A percentile compares a stretch with the other conserved stretches of the same genome.
These are phyloP conservation scores for Aspergillus ochraceus DNA, from an alignment of 2,329 filamentous ascomycete species.

Conservation along the genomic window DNA sequence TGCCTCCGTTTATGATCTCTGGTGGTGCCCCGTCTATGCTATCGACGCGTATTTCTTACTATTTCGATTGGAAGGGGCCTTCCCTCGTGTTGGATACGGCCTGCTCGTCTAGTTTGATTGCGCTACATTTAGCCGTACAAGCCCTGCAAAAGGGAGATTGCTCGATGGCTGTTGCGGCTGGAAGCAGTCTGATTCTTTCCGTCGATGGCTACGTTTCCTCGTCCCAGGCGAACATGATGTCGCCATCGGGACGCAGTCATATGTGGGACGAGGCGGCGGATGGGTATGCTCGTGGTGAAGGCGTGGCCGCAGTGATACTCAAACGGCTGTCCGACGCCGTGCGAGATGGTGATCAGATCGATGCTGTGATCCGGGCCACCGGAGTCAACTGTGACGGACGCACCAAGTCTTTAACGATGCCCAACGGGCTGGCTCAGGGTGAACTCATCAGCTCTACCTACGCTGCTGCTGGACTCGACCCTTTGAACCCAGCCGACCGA, in stretches of 20 bases:
- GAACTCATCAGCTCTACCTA: slow-evolving; percentile 39
- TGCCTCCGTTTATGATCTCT: background rate
- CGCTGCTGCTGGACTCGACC: slow-evolving; percentile 34
- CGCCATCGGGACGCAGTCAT: background rate
- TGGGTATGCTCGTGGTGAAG: slow-evolving; percentile 9
- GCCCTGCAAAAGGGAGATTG: background rate
- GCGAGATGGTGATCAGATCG: slow-evolving; percentile 3
- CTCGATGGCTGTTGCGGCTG: background rate
- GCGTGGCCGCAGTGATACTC: background rate
- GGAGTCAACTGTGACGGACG: slow-evolving; percentile 34
- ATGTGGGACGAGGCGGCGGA: slow-evolving; percentile 2
- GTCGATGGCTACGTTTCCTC: background rate
- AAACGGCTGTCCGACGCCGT: slow-evolving; percentile 4
- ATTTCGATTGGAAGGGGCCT: background rate
- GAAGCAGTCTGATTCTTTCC: background rate
- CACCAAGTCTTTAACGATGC: slow-evolving; percentile 32
- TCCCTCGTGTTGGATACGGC: background rate
- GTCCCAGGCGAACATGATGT: background rate
- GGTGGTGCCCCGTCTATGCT: background rate
- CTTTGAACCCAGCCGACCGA: slow-evolving; percentile 17
- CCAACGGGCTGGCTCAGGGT: slow-evolving; percentile 35
- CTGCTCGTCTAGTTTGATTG: background rate
- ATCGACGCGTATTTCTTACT: background rate
- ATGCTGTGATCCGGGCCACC: slow-evolving; percentile 11
- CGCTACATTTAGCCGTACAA: background rate